A percentile compares a stretch with the other conserved stretches of the same genome.
Conservation (phyloP, 495 filamentous ascomycete genomes). For the Aspergillus kassunensis region DNA sequence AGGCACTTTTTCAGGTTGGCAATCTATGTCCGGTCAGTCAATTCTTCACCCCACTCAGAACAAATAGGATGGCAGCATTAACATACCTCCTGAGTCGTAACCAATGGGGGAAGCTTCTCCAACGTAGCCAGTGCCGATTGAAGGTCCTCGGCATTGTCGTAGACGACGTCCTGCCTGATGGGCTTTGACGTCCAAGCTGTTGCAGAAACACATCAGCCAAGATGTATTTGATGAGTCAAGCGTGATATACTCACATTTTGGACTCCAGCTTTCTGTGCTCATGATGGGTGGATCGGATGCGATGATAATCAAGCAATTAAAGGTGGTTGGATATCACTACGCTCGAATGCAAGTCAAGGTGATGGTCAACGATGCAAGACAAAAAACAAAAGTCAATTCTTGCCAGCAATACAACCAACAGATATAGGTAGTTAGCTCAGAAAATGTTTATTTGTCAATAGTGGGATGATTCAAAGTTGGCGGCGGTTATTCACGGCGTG, state of each 20-base stretch:
- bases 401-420: background rate
- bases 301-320: background rate
- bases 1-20: constrained; percentile 69
- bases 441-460: too few species aligned
- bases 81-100: constrained; percentile 70
- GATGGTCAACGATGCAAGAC: background rate
- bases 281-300: background rate
- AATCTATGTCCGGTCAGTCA: constrained; percentile 49
- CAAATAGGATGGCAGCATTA: background rate
- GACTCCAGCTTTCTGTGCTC: background rate
- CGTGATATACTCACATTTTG: background rate
- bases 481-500: background rate
- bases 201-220: background rate
- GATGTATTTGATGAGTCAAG: background rate
- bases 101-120: constrained; percentile 75
- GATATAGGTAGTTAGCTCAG: too few species aligned
- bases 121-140: constrained; percentile 66
- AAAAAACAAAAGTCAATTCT: background rate
- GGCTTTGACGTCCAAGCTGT: constrained; percentile 83
- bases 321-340: background rate
- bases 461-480: background rate
- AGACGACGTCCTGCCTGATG: constrained; percentile 85
- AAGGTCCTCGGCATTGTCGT: constrained; percentile 63
- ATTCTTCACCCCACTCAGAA: background rate
- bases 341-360: background rate